Conservation (phyloP, 768 basidiomycete species). For the Russula abietina region DNA sequence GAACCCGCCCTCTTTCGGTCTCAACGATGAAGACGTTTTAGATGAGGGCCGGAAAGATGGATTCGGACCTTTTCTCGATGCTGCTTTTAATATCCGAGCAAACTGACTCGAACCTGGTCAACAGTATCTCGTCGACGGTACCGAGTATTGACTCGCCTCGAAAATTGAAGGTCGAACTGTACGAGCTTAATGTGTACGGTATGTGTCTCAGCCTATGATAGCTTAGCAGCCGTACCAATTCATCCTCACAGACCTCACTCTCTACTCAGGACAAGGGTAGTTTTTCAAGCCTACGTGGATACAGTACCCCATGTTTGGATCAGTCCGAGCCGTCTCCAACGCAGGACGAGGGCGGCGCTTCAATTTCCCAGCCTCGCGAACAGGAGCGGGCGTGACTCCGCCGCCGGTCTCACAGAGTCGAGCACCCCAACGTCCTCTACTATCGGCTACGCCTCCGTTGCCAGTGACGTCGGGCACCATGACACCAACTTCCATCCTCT, state of each 20-base stretch:
- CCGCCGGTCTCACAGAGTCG: slow-evolving; percentile 27
- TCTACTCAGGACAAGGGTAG: slow-evolving; percentile 33
- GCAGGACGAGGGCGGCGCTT: slow-evolving; percentile 40
- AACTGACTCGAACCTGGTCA: slow-evolving; percentile 31
- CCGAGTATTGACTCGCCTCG: slow-evolving; percentile 23
- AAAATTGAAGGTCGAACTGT: slow-evolving; percentile 33
- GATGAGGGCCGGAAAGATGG: slow-evolving; percentile 39
- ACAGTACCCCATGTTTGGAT: slow-evolving; percentile 46
- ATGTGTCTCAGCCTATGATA: neutral
- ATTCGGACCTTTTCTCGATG: slow-evolving; percentile 33
- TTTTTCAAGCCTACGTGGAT: slow-evolving; percentile 49
- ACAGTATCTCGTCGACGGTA: slow-evolving; percentile 27
- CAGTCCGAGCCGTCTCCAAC: slow-evolving; percentile 46
- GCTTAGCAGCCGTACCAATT: neutral
- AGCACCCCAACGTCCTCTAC: slow-evolving; percentile 18
- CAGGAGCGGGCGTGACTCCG: slow-evolving; percentile 37
- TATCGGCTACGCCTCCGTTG: slow-evolving; percentile 39
- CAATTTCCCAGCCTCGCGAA: slow-evolving; percentile 34
- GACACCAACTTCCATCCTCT: slow-evolving; percentile 42
- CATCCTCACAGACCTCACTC: no score
- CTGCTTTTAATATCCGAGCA: slow-evolving; percentile 30
- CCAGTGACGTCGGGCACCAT: slow-evolving; percentile 42
- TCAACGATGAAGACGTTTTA: slow-evolving; percentile 34
- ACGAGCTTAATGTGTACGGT: slow-evolving; percentile 47
- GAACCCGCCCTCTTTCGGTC: slow-evolving; percentile 41